Evolutionary conservation across 2,329 filamentous ascomycete species (phyloP).

Genomic region (Hypoxylon sp.): DNA sequence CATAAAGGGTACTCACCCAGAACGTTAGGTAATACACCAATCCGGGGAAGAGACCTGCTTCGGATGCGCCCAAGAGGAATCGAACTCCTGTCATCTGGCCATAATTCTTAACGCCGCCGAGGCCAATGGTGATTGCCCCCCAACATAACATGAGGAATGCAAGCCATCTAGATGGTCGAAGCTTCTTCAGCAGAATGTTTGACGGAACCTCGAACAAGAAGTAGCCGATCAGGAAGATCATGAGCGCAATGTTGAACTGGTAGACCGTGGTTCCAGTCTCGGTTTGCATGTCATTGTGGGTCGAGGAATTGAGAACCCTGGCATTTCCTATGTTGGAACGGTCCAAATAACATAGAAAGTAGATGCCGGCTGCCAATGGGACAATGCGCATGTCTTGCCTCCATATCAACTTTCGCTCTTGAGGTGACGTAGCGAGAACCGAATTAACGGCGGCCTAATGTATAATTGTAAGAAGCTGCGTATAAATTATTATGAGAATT

Average conservation of each 20-base stretch:
- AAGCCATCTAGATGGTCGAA: conserved; percentile 74
- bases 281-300: conserved; percentile 56
- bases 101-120: conserved; percentile 75
- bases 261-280: conserved; percentile 53
- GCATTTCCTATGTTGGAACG: conserved; percentile 67
- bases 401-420: conserved; percentile 52
- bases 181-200: conserved; percentile 76
- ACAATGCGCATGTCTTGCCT: conserved; percentile 68
- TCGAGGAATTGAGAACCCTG: conserved; percentile 58
- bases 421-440: conserved; percentile 27
- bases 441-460: conserved; percentile 25
- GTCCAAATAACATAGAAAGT: conserved; percentile 71
- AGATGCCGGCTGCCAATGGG: conserved; percentile 67
- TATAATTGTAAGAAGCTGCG: conserved; percentile 20
- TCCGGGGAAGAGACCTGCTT: conserved; percentile 80
- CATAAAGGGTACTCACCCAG: conserved; percentile 61
- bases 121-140: conserved; percentile 77
- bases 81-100: conserved; percentile 76
- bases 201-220: conserved; percentile 74
- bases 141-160: conserved; percentile 77
- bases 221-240: conserved; percentile 57
- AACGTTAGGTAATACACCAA: conserved; percentile 78
- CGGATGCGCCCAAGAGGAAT: conserved; percentile 77
- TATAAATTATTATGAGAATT: not conserved
- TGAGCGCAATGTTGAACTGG: conserved; percentile 57